Percentiles rank a stretch among this genome's conserved stretches.
These are phyloP conservation scores for Lactarius sanguifluus DNA, from an alignment of 768 basidiomycete genomes.

Conservation along the genomic window DNA sequence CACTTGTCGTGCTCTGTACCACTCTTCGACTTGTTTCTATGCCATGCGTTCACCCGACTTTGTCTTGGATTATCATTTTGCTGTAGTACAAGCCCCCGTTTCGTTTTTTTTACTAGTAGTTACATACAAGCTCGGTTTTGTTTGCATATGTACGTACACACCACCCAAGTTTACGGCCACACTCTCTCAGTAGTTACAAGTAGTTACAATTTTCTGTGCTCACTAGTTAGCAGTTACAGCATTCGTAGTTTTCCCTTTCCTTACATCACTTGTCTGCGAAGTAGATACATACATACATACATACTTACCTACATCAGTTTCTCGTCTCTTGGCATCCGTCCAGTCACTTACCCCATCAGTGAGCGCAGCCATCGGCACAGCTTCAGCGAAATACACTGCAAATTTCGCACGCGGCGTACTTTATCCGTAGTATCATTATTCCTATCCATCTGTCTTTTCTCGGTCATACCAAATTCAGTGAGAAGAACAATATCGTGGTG, in stretches of 20 bases:
- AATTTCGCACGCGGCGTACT: slow-evolving; percentile 7
- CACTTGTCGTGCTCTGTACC: slow-evolving; percentile 16
- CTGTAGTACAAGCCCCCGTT: slow-evolving; percentile 26
- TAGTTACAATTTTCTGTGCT: slow-evolving; percentile 30
- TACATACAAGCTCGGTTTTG: slow-evolving; percentile 26
- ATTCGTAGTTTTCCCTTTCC: slow-evolving; percentile 16
- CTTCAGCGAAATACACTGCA: neutral
- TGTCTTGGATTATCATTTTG: slow-evolving; percentile 25
- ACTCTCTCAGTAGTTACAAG: slow-evolving; percentile 30
- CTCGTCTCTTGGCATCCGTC: neutral
- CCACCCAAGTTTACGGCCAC: slow-evolving; percentile 17
- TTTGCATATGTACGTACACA: slow-evolving; percentile 29
- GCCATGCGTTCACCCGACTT: slow-evolving; percentile 13
- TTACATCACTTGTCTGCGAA: slow-evolving; percentile 23
- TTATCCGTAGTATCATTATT: slow-evolving; percentile 7
- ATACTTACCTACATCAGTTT: slow-evolving; percentile 23
- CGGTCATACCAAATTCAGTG: slow-evolving; percentile 2
- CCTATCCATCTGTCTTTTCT: slow-evolving; percentile 4
- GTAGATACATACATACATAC: slow-evolving; percentile 28
- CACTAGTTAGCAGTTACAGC: slow-evolving; percentile 27
- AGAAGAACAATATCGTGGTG: neutral
- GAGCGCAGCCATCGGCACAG: slow-evolving; percentile 18
- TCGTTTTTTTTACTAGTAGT: slow-evolving; percentile 27
- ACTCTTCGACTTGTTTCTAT: slow-evolving; percentile 19
- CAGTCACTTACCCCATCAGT: slow-evolving; percentile 11